Evolutionary conservation across 768 basidiomycete genomes (phyloP).

Genomic region (Lentinula sp.): DNA sequence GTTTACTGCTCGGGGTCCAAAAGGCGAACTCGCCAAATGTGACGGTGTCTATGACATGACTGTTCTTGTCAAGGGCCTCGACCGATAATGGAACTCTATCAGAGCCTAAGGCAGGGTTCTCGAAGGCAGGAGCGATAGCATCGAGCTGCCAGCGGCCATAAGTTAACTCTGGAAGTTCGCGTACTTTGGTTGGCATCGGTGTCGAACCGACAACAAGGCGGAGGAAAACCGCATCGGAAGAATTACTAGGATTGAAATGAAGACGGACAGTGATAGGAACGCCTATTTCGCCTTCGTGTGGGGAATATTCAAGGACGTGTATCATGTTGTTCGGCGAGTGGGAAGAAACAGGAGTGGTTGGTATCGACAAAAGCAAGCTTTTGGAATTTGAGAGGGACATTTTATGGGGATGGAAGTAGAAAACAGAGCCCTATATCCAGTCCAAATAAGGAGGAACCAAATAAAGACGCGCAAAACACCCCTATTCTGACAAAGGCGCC

Average conservation of each 20-base stretch:
- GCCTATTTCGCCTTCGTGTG: constrained; percentile 57
- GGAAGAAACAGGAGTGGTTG: constrained; percentile 30
- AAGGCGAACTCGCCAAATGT: constrained; percentile 72
- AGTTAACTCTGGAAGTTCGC: constrained; percentile 37
- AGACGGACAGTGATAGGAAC: constrained; percentile 60
- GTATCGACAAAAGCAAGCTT: constrained; percentile 1
- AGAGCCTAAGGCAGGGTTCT: constrained; percentile 27
- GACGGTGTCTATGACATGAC: constrained; percentile 54
- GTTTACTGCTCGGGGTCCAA: constrained; percentile 35
- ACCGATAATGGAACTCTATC: constrained; percentile 51
- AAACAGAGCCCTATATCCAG: background rate
- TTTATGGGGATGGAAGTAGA: constrained; percentile 1
- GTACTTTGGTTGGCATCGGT: constrained; percentile 63
- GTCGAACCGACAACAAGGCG: constrained; percentile 70
- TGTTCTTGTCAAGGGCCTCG: constrained; percentile 53
- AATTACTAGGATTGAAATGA: constrained; percentile 46
- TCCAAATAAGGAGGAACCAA: background rate
- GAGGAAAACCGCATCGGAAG: constrained; percentile 51
- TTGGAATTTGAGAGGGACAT: background rate
- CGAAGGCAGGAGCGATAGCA: constrained; percentile 52
- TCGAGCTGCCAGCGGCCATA: constrained; percentile 61
- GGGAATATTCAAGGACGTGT: constrained; percentile 60
- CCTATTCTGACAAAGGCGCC: background rate
- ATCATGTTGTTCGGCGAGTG: constrained; percentile 35
- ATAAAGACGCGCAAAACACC: background rate